Evolutionary conservation across 2,329 filamentous ascomycete genomes (phyloP), one percentile per base, ranked within the genome.

Genomic region (Colletotrichum tropicicola): DNA sequence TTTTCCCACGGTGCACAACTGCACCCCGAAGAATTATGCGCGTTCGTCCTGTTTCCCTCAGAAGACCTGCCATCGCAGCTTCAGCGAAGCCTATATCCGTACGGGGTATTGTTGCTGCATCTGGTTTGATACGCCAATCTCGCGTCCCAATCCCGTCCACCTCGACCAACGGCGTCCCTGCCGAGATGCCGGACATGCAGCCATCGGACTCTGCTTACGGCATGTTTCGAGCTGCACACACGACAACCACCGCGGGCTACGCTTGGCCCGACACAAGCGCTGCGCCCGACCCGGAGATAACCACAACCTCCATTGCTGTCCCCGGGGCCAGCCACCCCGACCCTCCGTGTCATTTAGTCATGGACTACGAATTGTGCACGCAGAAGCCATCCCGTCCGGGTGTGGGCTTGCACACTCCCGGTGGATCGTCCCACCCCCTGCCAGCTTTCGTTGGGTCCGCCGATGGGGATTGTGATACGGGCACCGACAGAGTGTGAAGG

Each of bases 211-310:
- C 39, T 37, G 27, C 53, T 37, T 27, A 56, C 53, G 17, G 21
- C 3, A 56, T 47, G 53, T 15, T 19, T 23, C 17, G 28, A 39
- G 28, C 32, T 43, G 51, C 35, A 56, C 32, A 25, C 41, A 35
- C 21, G 25, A 21, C n/a, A 19, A 17, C 8, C 39, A 44, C 30
- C 43, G 15, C 39, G 9, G 10, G 12, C 39, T 43, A 19, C n/a
- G 6, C 17, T 17, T 55, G 60, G 27, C 48, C 48, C 27, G 43
- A 37, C 41, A 35, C 54, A 28, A 52, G 12, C 28, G 21, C 17
- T 57, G 45, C 55, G 45, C 55, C 35, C 44, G 25, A 59, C 44
- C 15, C 62, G 62, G 62, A 65, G 62, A 62, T 65, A 65, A 56
- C 25, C 41, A 60, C 21, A 45, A 23, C 19, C 12, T 39, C 44